Conservation (phyloP, 148 eudicot species). For the Chenopodium quinoa region DNA sequence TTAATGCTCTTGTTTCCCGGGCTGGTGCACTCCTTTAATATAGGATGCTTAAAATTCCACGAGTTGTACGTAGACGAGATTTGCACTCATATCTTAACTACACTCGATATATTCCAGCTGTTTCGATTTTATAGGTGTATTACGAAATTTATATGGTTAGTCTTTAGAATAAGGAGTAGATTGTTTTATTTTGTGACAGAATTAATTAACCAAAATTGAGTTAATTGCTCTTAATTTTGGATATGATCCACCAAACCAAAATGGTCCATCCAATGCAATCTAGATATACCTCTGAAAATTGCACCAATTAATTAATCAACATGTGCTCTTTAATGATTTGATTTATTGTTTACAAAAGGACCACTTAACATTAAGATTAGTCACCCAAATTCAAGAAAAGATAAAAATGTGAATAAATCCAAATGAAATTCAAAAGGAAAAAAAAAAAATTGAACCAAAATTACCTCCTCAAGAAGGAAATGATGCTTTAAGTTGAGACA, state of each 20-base stretch:
- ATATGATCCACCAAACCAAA: neutral
- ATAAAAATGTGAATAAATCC: neutral
- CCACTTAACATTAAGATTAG: slow-evolving; percentile 6
- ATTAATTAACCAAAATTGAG: neutral
- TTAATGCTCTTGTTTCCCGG: slow-evolving; percentile 4
- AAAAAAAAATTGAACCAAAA: neutral
- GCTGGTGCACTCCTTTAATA: neutral
- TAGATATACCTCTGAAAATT: neutral
- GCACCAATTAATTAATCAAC: neutral
- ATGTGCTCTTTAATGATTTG: neutral
- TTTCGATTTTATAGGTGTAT: no score
- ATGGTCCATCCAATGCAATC: neutral
- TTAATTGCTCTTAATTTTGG: neutral
- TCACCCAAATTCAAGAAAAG: neutral
- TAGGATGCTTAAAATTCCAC: no score
- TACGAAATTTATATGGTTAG: no score
- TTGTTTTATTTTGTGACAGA: no score
- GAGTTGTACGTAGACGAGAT: no score
- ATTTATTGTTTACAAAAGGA: neutral
- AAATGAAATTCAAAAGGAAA: neutral
- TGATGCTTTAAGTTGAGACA: slow-evolving; percentile 9
- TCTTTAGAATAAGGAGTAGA: no score
- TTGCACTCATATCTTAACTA: no score
- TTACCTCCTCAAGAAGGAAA: neutral
- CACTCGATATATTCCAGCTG: no score